These are phyloP conservation scores for Tricholoma flavovirens DNA, from an alignment of 768 basidiomycete species.

Conservation along the genomic window DNA sequence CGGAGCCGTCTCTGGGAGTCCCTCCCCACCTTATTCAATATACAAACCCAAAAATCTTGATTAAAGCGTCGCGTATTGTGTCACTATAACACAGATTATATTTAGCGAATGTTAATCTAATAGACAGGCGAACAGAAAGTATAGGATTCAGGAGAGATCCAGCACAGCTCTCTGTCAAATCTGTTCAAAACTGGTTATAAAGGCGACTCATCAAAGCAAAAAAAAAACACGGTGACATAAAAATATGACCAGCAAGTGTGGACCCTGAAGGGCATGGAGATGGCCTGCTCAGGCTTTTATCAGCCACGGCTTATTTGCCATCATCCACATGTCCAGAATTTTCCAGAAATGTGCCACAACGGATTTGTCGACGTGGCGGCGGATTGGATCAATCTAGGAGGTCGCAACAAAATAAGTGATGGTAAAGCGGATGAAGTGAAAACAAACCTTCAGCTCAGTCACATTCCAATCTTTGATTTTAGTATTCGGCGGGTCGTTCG, in stretches of 20 bases:
- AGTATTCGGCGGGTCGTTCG: constrained; percentile 82
- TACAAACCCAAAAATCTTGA: background rate
- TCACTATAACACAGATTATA: background rate
- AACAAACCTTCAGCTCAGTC: constrained; percentile 77
- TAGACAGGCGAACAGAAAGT: background rate
- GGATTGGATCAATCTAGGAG: constrained; percentile 77
- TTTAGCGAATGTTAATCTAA: background rate
- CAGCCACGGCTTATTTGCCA: constrained; percentile 73
- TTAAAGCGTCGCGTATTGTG: background rate
- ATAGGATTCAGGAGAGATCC: background rate
- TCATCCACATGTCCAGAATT: constrained; percentile 80
- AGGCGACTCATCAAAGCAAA: background rate
- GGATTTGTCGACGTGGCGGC: constrained; percentile 91
- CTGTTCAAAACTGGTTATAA: background rate
- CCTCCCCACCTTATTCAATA: background rate
- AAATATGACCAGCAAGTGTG: background rate
- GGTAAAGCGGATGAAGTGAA: background rate
- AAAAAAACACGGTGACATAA: background rate
- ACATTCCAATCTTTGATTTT: constrained; percentile 98
- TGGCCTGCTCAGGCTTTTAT: constrained; percentile 31
- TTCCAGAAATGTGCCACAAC: constrained; percentile 97
- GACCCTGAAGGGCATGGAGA: background rate
- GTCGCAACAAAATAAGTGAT: background rate
- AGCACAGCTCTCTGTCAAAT: background rate
- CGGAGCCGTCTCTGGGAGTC: background rate